Conservation (phyloP, 352 stramenopile species). For the Elongisporangium undulatum region DNA sequence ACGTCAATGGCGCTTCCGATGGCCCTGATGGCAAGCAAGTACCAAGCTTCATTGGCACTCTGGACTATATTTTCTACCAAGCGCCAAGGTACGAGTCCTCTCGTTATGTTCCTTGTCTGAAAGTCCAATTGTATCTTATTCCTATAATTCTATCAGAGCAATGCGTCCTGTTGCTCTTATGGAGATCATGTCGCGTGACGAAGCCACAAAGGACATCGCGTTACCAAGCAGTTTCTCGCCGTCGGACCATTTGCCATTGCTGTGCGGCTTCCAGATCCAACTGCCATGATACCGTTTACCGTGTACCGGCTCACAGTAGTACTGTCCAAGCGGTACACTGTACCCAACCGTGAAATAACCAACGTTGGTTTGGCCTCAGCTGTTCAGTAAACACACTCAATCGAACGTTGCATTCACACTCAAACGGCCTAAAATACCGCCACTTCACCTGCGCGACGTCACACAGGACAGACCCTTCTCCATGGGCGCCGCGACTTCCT, state of each 20-base stretch:
- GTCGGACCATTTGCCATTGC: slow-evolving; percentile 70
- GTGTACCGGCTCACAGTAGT: not conserved
- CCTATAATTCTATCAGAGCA: slow-evolving; percentile 6
- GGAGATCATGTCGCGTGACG: slow-evolving; percentile 61
- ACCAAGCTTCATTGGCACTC: slow-evolving; percentile 62
- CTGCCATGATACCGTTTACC: not conserved
- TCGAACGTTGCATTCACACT: slow-evolving; percentile 3
- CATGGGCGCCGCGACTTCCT: slow-evolving; percentile 48
- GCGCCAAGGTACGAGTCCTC: slow-evolving; percentile 26
- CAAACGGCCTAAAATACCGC: not conserved
- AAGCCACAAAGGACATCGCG: slow-evolving; percentile 54
- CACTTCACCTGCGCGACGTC: not conserved
- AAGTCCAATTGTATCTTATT: not conserved
- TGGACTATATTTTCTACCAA: slow-evolving; percentile 85
- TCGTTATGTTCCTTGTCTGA: not conserved
- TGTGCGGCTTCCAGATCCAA: slow-evolving; percentile 56
- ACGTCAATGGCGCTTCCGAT: slow-evolving; percentile 54
- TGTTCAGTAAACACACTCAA: not conserved
- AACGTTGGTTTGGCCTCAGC: not conserved
- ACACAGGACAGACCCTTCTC: slow-evolving; percentile 1
- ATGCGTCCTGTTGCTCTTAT: slow-evolving; percentile 47
- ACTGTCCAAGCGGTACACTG: not conserved
- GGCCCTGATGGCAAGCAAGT: slow-evolving; percentile 27
- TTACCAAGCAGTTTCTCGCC: slow-evolving; percentile 64
- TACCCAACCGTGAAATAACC: slow-evolving; percentile 5